Evolutionary conservation across 78 protist genomes (phyloP).

Genomic region (Isochrysis galbana): DNA sequence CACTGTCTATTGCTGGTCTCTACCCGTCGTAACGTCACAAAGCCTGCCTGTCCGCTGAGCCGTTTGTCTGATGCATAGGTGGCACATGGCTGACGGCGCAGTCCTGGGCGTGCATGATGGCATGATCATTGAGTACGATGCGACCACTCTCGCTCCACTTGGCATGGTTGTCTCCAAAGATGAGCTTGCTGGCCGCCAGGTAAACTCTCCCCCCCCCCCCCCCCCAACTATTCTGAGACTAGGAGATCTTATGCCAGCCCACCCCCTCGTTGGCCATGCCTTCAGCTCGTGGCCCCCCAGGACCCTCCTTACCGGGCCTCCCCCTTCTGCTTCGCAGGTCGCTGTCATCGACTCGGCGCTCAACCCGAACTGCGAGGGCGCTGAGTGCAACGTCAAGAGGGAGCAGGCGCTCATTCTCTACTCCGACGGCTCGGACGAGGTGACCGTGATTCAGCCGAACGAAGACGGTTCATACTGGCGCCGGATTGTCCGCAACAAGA

Average conservation of each 20-base stretch:
- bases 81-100: conserved; percentile 16
- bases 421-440: not conserved
- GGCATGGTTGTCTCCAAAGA: conserved; percentile 10
- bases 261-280: not conserved
- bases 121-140: conserved; percentile 24
- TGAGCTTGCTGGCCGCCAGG: conserved; percentile 4
- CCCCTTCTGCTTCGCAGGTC: not conserved
- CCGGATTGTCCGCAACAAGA: conserved; percentile 27
- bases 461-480: conserved; percentile 48
- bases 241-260: not conserved
- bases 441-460: conserved; percentile 10
- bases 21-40: too few species aligned
- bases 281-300: not conserved
- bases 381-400: not conserved
- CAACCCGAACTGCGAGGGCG: not conserved
- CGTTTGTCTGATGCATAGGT: too few species aligned
- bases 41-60: too few species aligned
- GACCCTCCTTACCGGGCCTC: not conserved
- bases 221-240: not conserved
- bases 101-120: not conserved
- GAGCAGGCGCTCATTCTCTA: conserved; percentile 1
- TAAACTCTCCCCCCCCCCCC: conserved; percentile 1
- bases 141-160: conserved; percentile 31
- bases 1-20: too few species aligned
- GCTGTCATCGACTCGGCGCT: not conserved